phyloP scores from a whole-genome alignment of 495 filamentous ascomycete genomes.

The Penicillium dipodomyicola region DNA sequence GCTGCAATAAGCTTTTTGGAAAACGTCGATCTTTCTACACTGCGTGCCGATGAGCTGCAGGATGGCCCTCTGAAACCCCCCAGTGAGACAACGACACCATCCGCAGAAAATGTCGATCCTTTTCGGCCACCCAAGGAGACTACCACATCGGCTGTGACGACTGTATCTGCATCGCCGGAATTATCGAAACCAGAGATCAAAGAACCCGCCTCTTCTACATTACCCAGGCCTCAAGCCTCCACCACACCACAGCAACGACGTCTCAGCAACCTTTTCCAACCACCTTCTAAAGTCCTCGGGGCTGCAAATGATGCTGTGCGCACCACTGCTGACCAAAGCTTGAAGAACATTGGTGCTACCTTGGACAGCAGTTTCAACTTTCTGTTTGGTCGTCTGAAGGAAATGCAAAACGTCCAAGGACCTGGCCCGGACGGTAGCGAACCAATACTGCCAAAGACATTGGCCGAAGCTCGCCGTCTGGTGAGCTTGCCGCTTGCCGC shows the following conservation, averaged over 20 bases:
- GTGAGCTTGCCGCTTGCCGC: conserved; percentile 64
- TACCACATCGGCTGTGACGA: conserved; percentile 35
- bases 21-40: conserved; percentile 88
- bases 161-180: conserved; percentile 36
- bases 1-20: conserved; percentile 95
- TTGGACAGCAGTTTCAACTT: conserved; percentile 92
- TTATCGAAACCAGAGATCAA: conserved; percentile 35
- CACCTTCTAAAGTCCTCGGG: conserved; percentile 73
- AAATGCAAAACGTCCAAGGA: conserved; percentile 50
- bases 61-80: conserved; percentile 60
- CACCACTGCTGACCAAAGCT: conserved; percentile 79
- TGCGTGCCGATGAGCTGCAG: conserved; percentile 75
- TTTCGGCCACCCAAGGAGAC: conserved; percentile 29
- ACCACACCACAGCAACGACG: conserved; percentile 57
- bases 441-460: conserved; percentile 71
- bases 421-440: conserved; percentile 39
- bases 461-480: conserved; percentile 87
- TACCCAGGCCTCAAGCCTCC: conserved; percentile 42
- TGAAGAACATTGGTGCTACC: conserved; percentile 85
- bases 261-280: conserved; percentile 79
- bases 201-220: conserved; percentile 37
- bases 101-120: conserved; percentile 36
- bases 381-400: conserved; percentile 82
- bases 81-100: conserved; percentile 53
- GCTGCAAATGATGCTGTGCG: conserved; percentile 81